Base-by-base conservation (phyloP, 148 eudicot species). In the Pouteria glomerata region DNA sequence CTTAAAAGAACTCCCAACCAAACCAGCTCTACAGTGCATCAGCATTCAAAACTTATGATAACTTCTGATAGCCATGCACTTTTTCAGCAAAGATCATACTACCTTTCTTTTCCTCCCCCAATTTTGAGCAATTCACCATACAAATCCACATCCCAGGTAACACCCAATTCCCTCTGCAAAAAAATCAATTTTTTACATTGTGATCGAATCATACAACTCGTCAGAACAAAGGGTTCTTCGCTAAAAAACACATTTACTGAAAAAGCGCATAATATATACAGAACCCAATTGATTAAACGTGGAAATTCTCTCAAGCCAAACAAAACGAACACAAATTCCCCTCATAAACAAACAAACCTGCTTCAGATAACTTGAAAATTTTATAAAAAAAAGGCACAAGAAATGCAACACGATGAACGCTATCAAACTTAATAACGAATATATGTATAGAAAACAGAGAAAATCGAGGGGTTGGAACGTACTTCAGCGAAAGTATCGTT, bases 31-130 rank as follows among this genome's bases (percentile, higher is more conserved):
- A 41, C 33, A 4, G 27, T 16, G n/a, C 3, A 24, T 8, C 24
- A 63, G 35, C 15, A 14, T 5, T 41, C 11, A 23, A 42, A 63
- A 63, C 1, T 13, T 27, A 31, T 6, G n/a, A 33, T 21, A 48
- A 52, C 10, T 37, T 35, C 3, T 52, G 29, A 27, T 3, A 41
- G 23, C 10, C 39, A 24, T 39, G 4, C 6, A 23, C 26, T 57
- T 65, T 14, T 21, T 24, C 52, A 42, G 48, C 6, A 31, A 11
- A 65, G 15, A 10, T n/a, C n/a, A 34, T 18, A 53, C 24, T 87
- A 92, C 99, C 97, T 92, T 82, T 92, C 99, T 73, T 95, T 95
- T 58, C 99, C 97, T 71, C 99, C 99, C 47, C 99, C 97, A 76
- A 92, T 92, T 81, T 92, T 90, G 81, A 95, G 97, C 89, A 95